Evolutionary conservation across 805 yeast species (phyloP).

Genomic region (Wickerhamomyces queroliae): DNA sequence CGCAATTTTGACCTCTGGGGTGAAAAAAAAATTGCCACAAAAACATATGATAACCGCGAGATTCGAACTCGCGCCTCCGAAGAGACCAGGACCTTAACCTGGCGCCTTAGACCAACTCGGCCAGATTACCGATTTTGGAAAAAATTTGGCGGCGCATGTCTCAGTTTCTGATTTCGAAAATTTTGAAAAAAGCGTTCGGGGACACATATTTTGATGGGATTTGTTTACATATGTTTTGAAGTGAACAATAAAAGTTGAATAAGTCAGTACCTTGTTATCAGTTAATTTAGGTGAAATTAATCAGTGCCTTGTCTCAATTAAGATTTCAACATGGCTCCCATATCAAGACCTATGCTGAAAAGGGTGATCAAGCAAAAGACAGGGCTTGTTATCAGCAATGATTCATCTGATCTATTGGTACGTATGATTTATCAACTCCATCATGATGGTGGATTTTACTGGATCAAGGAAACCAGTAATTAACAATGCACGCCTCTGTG

Average conservation of each 20-base stretch:
- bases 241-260: no score
- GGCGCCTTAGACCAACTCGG: conserved; percentile 74
- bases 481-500: neutral
- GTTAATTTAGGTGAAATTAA: no score
- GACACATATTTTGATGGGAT: no score
- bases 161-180: no score
- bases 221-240: no score
- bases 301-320: no score
- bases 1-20: no score
- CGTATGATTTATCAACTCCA: neutral
- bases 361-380: conserved; percentile 20
- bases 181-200: no score
- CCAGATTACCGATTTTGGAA: conserved; percentile 61
- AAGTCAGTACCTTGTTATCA: no score
- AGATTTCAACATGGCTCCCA: conserved; percentile 17
- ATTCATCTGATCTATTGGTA: conserved; percentile 34
- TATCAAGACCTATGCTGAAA: conserved; percentile 13
- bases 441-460: neutral
- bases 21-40: no score
- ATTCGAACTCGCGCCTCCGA: conserved; percentile 86
- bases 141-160: no score
- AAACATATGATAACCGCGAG: conserved; percentile 66
- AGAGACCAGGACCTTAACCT: conserved; percentile 78
- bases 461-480: neutral
- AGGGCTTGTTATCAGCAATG: conserved; percentile 24